Evolutionary conservation across 2,329 filamentous ascomycete genomes (phyloP).

Genomic region (Ilyonectria robusta): DNA sequence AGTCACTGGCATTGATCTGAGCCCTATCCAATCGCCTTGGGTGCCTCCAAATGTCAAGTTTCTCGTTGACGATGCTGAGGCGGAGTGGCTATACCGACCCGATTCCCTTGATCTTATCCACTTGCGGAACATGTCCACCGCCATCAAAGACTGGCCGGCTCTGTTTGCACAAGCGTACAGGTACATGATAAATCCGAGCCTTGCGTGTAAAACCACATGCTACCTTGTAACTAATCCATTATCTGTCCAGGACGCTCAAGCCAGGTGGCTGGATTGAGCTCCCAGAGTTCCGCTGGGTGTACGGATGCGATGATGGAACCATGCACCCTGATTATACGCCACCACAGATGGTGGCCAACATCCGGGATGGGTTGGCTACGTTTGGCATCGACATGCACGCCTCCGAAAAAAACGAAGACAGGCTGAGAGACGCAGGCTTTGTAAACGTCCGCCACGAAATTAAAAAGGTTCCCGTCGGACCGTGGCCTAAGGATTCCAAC

Average conservation of each 20-base stretch:
- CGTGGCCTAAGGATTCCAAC: conserved; percentile 62
- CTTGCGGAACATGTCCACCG: conserved; percentile 54
- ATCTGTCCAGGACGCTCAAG: conserved; percentile 43
- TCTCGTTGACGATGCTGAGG: conserved; percentile 55
- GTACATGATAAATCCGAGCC: conserved; percentile 20
- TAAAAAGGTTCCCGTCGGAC: conserved; percentile 62
- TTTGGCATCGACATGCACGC: conserved; percentile 52
- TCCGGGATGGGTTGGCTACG: conserved; percentile 45
- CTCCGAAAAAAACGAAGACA: conserved; percentile 47
- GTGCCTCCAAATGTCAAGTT: conserved; percentile 58
- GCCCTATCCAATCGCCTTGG: conserved; percentile 58
- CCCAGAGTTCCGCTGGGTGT: conserved; percentile 50
- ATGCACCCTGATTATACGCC: conserved; percentile 45
- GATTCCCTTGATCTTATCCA: conserved; percentile 50
- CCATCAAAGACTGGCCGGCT: conserved; percentile 43
- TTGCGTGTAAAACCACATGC: background rate
- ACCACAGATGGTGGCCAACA: conserved; percentile 48
- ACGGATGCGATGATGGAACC: conserved; percentile 50
- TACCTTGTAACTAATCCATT: background rate
- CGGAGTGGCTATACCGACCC: conserved; percentile 47
- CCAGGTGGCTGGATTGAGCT: conserved; percentile 65
- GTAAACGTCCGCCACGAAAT: conserved; percentile 55
- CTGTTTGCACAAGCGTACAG: conserved; percentile 41
- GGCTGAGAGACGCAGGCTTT: conserved; percentile 56
- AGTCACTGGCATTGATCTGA: conserved; percentile 57